A percentile compares a stretch with the other conserved stretches of the same genome.
phyloP scores from a whole-genome alignment of 441 rosid genomes.

The Bocquillonia castaneifolia region DNA sequence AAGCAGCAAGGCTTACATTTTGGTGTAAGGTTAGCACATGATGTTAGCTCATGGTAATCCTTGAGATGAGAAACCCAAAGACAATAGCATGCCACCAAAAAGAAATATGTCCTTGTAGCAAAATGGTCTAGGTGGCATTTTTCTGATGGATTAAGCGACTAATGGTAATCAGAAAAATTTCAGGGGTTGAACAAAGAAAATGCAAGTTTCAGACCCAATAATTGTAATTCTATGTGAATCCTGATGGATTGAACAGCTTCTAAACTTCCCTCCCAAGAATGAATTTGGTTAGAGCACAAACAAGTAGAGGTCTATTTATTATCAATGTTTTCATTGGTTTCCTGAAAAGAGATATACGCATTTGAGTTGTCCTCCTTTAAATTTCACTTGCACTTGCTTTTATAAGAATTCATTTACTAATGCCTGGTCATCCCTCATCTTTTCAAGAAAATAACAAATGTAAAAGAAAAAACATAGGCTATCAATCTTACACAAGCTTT shows the following conservation, averaged over 20 bases:
- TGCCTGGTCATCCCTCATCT: not conserved
- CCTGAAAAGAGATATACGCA: not conserved
- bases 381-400: not conserved
- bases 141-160: not conserved
- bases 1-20: not conserved
- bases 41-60: not conserved
- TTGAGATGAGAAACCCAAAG: not conserved
- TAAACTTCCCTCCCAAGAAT: not conserved
- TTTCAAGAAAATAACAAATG: not conserved
- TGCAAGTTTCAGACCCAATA: not conserved
- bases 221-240: not conserved
- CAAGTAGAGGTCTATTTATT: not conserved
- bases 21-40: too few relatives aligned
- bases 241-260: not conserved
- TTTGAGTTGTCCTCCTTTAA: not conserved
- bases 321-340: not conserved
- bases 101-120: not conserved
- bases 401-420: not conserved
- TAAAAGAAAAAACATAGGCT: not conserved
- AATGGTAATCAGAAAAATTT: not conserved
- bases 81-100: not conserved
- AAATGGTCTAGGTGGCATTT: not conserved
- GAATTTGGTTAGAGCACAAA: not conserved
- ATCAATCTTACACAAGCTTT: not conserved
- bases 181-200: not conserved